A percentile compares a stretch with the other conserved stretches of the same genome.
phyloP scores from a whole-genome alignment of 2,329 filamentous ascomycete genomes.

The Zymoseptoria ardabiliae region DNA sequence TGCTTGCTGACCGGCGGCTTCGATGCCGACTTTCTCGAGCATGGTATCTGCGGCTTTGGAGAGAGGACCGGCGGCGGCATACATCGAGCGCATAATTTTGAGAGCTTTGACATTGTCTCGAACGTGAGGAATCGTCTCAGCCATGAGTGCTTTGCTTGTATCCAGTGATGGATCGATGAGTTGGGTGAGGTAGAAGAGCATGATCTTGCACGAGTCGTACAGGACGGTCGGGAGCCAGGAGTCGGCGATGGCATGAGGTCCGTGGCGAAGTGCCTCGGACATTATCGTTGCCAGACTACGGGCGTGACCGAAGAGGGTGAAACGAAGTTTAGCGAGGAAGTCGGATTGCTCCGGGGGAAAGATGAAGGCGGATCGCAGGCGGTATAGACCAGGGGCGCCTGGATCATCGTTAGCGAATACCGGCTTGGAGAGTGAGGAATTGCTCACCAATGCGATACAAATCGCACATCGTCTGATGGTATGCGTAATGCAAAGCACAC shows the following conservation, averaged over 20 bases:
- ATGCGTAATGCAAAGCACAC: constrained; percentile 18
- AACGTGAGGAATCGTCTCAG: constrained; percentile 18
- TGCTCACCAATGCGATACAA: constrained; percentile 15
- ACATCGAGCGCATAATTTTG: constrained; percentile 21
- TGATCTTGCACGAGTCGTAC: constrained; percentile 21
- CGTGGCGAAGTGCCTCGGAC: constrained; percentile 19
- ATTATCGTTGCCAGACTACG: constrained; percentile 18
- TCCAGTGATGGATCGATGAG: constrained; percentile 17
- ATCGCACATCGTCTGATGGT: constrained; percentile 22
- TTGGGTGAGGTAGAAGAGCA: constrained; percentile 21
- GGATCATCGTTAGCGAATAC: too few relatives aligned
- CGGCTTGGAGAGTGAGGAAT: too few relatives aligned
- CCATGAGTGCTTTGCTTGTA: constrained; percentile 13
- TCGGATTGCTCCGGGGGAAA: constrained; percentile 17
- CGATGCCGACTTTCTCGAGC: constrained; percentile 19
- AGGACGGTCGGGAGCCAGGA: constrained; percentile 19
- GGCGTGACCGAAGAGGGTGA: constrained; percentile 18
- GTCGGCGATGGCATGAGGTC: constrained; percentile 19
- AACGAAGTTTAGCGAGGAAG: constrained; percentile 17
- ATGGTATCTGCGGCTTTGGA: constrained; percentile 17
- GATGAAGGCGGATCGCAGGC: constrained; percentile 15
- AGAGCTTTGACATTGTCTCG: constrained; percentile 19
- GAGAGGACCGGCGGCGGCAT: constrained; percentile 16
- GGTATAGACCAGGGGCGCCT: constrained; percentile 17
- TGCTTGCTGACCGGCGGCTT: constrained; percentile 9